phyloP scores from a whole-genome alignment of 225 moss, liverwort and hornwort genomes.

The Bryum argenteum region DNA sequence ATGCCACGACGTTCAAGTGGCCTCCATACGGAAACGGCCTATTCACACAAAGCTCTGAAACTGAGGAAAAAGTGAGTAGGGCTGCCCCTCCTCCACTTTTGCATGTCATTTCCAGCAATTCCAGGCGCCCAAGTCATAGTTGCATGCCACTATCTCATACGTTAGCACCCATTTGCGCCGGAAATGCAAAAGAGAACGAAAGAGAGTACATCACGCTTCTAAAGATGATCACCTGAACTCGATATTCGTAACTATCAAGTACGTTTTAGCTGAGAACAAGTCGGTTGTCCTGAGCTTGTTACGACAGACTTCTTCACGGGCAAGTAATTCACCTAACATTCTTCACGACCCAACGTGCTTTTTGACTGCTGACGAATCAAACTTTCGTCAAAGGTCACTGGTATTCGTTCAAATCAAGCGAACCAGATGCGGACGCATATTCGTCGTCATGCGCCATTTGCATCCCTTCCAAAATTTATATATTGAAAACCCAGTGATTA shows the following conservation, averaged over 20 bases:
- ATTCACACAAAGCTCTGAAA: not conserved
- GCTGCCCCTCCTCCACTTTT: not conserved
- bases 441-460: not conserved
- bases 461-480: not conserved
- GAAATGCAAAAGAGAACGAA: not conserved
- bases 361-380: not conserved
- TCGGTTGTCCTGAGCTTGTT: not conserved
- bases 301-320: not conserved
- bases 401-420: not conserved
- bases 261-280: too few relatives aligned
- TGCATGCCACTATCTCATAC: too few relatives aligned
- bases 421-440: not conserved
- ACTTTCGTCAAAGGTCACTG: not conserved
- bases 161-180: not conserved
- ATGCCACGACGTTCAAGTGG: not conserved
- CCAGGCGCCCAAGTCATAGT: not conserved
- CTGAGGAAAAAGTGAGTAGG: not conserved
- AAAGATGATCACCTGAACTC: not conserved
- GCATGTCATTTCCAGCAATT: not conserved
- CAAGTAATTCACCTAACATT: not conserved
- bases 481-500: not conserved
- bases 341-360: not conserved
- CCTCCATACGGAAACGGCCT: not conserved
- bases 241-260: too few relatives aligned
- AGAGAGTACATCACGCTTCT: too few relatives aligned